phyloP scores from a whole-genome alignment of 148 eudicot genomes.

The Euryodendron excelsum region DNA sequence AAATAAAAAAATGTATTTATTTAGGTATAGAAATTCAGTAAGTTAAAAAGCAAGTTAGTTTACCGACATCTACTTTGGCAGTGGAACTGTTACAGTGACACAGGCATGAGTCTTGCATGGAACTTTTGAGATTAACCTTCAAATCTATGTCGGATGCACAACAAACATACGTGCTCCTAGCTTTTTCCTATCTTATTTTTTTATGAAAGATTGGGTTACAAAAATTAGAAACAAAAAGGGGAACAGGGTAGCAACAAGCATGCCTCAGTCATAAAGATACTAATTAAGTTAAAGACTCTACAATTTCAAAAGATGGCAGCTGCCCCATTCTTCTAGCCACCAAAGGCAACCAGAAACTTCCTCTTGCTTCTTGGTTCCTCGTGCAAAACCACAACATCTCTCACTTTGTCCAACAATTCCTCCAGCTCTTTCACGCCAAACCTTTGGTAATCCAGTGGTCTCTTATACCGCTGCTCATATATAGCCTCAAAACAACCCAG shows the following conservation, averaged over 20 bases:
- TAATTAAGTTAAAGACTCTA: conserved; percentile 10
- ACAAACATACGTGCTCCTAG: conserved; percentile 12
- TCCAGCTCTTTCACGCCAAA: conserved; percentile 71
- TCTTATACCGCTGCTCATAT: conserved; percentile 79
- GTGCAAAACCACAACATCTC: conserved; percentile 65
- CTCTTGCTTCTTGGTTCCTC: conserved; percentile 66
- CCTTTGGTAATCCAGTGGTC: conserved; percentile 46
- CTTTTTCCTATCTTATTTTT: not conserved
- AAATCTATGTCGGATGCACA: not conserved
- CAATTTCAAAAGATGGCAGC: not conserved
- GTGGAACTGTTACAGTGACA: conserved; percentile 6
- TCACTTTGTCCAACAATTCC: conserved; percentile 68
- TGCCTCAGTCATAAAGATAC: conserved; percentile 8
- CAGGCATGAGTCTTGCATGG: not conserved
- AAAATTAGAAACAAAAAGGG: not conserved
- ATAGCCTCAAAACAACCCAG: conserved; percentile 65
- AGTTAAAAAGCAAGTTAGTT: not conserved
- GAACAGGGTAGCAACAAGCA: conserved; percentile 9
- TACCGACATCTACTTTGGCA: not conserved
- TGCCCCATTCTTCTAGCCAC: conserved; percentile 26
- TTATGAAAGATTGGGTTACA: not conserved
- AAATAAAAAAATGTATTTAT: not conserved
- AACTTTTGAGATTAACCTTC: not conserved
- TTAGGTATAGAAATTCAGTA: not conserved
- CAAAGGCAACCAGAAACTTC: conserved; percentile 65